Evolutionary conservation across 2,329 filamentous ascomycete genomes (phyloP).

Genomic region (Ophiocordyceps camponoti-saundersi): DNA sequence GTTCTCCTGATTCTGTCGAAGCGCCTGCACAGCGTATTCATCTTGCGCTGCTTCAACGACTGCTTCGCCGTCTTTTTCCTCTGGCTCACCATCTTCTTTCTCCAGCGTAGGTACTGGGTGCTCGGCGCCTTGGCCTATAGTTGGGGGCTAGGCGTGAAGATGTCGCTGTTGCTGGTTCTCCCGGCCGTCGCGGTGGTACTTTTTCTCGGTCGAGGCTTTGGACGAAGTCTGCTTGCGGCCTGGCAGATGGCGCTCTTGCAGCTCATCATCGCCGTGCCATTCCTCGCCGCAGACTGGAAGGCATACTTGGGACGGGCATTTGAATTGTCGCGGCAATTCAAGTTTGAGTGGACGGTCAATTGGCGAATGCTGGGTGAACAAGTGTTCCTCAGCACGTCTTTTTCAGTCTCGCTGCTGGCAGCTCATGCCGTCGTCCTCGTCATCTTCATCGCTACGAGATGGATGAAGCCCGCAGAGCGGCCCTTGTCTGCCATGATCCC

Average conservation of each 20-base stretch:
- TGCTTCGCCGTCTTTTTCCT: conserved; percentile 74
- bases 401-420: conserved; percentile 49
- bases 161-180: conserved; percentile 71
- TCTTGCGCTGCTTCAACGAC: conserved; percentile 92
- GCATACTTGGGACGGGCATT: conserved; percentile 76
- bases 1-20: conserved; percentile 79
- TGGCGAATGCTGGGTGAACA: conserved; percentile 90
- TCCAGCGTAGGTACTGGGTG: conserved; percentile 61
- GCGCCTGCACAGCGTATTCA: conserved; percentile 80
- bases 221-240: conserved; percentile 48
- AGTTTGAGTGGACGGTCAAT: conserved; percentile 98
- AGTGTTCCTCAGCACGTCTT: conserved; percentile 51
- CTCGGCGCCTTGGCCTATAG: conserved; percentile 57
- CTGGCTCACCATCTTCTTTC: conserved; percentile 63
- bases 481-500: conserved; percentile 35
- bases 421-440: conserved; percentile 49
- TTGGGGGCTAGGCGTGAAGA: conserved; percentile 79
- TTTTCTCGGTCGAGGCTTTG: conserved; percentile 54
- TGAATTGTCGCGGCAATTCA: conserved; percentile 76
- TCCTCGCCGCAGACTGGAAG: conserved; percentile 43
- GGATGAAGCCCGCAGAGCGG: conserved; percentile 52
- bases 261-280: conserved; percentile 48
- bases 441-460: conserved; percentile 48
- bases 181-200: conserved; percentile 67
- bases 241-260: conserved; percentile 65